Evolutionary conservation across 2,329 filamentous ascomycete genomes (phyloP).

Genomic region (Exophiala dermatitidis): DNA sequence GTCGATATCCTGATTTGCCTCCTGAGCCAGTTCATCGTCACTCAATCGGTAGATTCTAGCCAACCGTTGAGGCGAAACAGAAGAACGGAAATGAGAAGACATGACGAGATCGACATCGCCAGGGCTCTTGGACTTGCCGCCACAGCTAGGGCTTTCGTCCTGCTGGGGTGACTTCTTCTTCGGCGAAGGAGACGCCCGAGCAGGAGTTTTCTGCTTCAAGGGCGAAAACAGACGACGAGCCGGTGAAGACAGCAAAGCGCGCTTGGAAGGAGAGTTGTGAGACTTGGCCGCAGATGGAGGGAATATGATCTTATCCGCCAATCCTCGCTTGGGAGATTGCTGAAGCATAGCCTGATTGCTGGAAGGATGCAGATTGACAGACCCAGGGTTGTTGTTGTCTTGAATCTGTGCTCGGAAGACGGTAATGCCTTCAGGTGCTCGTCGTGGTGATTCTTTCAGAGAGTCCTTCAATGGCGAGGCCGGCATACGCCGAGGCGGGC

Average conservation of each 20-base stretch:
- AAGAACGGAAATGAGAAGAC: slow-evolving; percentile 25
- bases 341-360: slow-evolving; percentile 35
- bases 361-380: slow-evolving; percentile 8
- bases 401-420: slow-evolving; percentile 17
- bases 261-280: slow-evolving; percentile 33
- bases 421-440: slow-evolving; percentile 27
- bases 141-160: not conserved
- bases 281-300: slow-evolving; percentile 32
- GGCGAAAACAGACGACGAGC: slow-evolving; percentile 39
- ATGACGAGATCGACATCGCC: slow-evolving; percentile 21
- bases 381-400: slow-evolving; percentile 2
- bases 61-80: slow-evolving; percentile 21
- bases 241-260: slow-evolving; percentile 39
- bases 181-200: slow-evolving; percentile 13
- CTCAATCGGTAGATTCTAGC: slow-evolving; percentile 21
- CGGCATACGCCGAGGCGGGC: slow-evolving; percentile 40
- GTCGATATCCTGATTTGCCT: slow-evolving; percentile 15
- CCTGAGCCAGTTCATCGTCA: slow-evolving; percentile 22
- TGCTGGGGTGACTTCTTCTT: slow-evolving; percentile 5
- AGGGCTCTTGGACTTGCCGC: slow-evolving; percentile 1
- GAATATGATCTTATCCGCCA: slow-evolving; percentile 33
- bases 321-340: slow-evolving; percentile 38
- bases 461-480: slow-evolving; percentile 40
- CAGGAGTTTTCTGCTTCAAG: slow-evolving; percentile 30
- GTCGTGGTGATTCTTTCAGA: slow-evolving; percentile 37